Evolutionary conservation across 495 filamentous ascomycete genomes (phyloP), one percentile per base, ranked within the genome.

Genomic region (Penicillium samsonianum): DNA sequence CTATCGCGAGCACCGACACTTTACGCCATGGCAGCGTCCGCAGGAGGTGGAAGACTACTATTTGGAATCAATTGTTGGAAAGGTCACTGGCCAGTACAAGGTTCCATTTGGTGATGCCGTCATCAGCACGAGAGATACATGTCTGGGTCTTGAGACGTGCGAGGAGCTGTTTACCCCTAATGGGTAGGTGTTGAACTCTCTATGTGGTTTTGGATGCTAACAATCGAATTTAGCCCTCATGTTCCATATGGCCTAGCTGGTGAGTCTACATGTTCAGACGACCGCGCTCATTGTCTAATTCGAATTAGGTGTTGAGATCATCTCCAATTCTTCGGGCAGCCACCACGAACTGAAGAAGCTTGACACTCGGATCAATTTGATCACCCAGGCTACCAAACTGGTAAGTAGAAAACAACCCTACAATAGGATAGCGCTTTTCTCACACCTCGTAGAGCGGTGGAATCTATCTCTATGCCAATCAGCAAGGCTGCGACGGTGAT

Each of bases 331-430:
- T 11, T 86, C 80, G 46, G 90, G 87, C 35, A 85, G 80, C 30
- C 91, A 95, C 61, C 86, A 88, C 59, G 80, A 84, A 30, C 68
- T 96, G 20, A 78, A 85, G 30, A 96, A 96, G 71, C 82, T 96
- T 0, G 78, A 91, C 60, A 84, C 77, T 6, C 79, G 92, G 4
- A 70, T 96, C 5, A 77, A 87, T 28, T 76, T 96, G 9, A 96
- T 96, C 41, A 77, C 76, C 28, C 83, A 93, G 60, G 88, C 87
- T 30, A 96, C 91, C 0, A 79, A 82, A 40, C 84, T 90, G 57
- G 77, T 78, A 54, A 64, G 60, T 48, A 3, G 6, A 30, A 19
- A 33, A 17, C 23, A 20, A 12, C 9, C 1, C 45, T 14, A 6
- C 8, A 14, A 23, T 19, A 17, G n/a, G 3, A 12, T 19, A 48